A percentile compares a stretch with the other conserved stretches of the same genome.
phyloP scores from a whole-genome alignment of 352 stramenopile species.

The Pythium aristosporum region DNA sequence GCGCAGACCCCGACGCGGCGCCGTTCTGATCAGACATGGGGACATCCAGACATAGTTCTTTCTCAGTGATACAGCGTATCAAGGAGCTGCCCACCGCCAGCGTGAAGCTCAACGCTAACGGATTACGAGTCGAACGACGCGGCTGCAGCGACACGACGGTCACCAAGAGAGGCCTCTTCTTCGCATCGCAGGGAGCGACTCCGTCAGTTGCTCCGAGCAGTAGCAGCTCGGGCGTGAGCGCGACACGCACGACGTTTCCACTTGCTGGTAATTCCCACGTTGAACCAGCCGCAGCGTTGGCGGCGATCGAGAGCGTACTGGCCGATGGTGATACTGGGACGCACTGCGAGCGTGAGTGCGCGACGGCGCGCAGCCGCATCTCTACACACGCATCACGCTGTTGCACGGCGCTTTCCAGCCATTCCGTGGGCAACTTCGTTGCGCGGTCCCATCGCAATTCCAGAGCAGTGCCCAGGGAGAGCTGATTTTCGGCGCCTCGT shows the following conservation, averaged over 20 bases:
- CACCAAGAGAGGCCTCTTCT: conserved; percentile 2
- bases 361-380: conserved; percentile 2
- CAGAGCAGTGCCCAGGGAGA: conserved; percentile 8
- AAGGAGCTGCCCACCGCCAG: conserved; percentile 2
- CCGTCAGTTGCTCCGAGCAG: background rate
- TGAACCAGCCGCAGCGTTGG: background rate
- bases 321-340: background rate
- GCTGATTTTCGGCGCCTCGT: background rate
- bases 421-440: background rate
- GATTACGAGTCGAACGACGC: background rate
- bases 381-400: conserved; percentile 5
- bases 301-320: background rate
- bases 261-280: conserved; percentile 5
- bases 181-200: background rate
- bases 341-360: background rate
- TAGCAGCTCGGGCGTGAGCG: conserved; percentile 14
- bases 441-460: conserved; percentile 14
- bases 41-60: background rate
- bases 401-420: background rate
- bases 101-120: conserved; percentile 6
- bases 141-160: conserved; percentile 8
- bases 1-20: background rate
- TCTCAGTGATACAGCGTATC: background rate
- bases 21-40: conserved; percentile 17
- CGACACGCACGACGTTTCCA: conserved; percentile 4